A percentile compares a stretch with the other conserved stretches of the same genome.
These are phyloP conservation scores for Chamaecyparis obtusa DNA, from an alignment of 75 land plant genomes.

Conservation along the genomic window DNA sequence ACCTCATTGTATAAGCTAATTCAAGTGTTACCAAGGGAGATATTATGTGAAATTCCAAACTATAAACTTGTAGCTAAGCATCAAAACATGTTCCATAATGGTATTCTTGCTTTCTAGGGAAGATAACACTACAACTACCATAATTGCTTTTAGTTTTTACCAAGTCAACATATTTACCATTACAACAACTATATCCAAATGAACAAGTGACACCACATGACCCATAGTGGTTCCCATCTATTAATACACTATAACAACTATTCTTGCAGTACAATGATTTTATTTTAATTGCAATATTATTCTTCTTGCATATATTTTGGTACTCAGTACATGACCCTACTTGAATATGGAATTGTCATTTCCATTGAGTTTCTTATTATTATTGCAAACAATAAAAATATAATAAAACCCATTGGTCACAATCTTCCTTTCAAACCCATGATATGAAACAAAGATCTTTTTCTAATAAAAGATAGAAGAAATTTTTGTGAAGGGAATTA, in stretches of 20 bases:
- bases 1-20: too few species aligned
- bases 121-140: conserved; percentile 26
- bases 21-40: too few species aligned
- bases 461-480: too few species aligned
- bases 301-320: neutral
- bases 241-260: conserved; percentile 30
- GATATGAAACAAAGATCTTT: too few species aligned
- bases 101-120: conserved; percentile 20
- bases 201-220: conserved; percentile 32
- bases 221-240: conserved; percentile 36
- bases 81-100: conserved; percentile 31
- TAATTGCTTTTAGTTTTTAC: conserved; percentile 19
- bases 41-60: too few species aligned
- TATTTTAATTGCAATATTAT: neutral
- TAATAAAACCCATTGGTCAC: too few species aligned
- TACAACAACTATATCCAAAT: conserved; percentile 27
- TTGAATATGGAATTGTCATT: neutral
- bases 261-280: conserved; percentile 26
- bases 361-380: neutral
- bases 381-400: too few species aligned
- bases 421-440: too few species aligned
- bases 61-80: neutral
- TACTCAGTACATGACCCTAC: neutral
- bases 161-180: conserved; percentile 29
- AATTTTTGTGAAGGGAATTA: too few species aligned